These are phyloP conservation scores for Poterioochromonas sp. DNA, from an alignment of 352 stramenopile species.

Conservation along the genomic window DNA sequence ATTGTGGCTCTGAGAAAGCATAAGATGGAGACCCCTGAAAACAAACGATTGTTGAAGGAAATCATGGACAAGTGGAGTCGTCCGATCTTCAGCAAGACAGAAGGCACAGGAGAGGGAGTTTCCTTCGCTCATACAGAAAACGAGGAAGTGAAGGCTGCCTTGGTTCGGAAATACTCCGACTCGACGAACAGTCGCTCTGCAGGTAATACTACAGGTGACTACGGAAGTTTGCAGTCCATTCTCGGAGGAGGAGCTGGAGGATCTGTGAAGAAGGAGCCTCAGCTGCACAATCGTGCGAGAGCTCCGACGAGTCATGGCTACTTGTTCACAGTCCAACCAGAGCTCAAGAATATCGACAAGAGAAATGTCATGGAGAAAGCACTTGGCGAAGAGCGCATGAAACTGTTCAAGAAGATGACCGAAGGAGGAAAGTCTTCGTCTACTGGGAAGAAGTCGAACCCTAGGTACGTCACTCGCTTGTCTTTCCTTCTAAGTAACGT, in stretches of 20 bases:
- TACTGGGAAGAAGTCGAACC: constrained; percentile 2
- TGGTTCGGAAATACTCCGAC: constrained; percentile 23
- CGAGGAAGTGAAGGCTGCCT: background rate
- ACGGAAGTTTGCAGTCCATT: background rate
- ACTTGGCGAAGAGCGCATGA: background rate
- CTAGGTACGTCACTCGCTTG: too few relatives aligned
- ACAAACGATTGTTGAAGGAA: constrained; percentile 29
- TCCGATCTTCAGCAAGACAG: constrained; percentile 30
- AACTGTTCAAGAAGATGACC: background rate
- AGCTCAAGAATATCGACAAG: background rate
- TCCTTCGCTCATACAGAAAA: background rate
- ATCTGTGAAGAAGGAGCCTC: background rate
- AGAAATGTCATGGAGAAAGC: background rate
- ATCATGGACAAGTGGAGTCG: constrained; percentile 32
- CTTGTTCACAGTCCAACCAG: constrained; percentile 28
- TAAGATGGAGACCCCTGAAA: constrained; percentile 24
- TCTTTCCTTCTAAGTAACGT: too few relatives aligned
- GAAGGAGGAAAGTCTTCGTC: background rate
- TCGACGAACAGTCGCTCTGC: constrained; percentile 2
- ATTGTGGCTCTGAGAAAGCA: constrained; percentile 33
- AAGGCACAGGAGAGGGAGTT: background rate
- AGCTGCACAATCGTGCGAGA: background rate
- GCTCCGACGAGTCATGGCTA: background rate
- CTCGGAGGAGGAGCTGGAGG: background rate
- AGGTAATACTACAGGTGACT: background rate